Base-by-base conservation (phyloP, 2,329 filamentous ascomycete species). In the Fusarium secorum region DNA sequence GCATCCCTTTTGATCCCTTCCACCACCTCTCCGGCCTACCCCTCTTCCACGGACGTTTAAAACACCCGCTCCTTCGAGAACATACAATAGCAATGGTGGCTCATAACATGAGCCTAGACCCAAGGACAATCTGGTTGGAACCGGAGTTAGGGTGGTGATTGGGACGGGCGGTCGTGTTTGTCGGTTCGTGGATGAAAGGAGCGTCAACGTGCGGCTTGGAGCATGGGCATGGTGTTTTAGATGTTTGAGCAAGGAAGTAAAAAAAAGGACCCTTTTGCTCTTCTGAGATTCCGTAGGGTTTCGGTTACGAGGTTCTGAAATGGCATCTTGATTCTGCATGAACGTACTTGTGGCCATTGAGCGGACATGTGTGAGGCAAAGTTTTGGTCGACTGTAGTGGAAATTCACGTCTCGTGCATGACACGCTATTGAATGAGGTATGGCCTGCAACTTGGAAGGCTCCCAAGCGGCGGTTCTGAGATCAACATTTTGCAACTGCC, bases 211-310 rank as follows among this genome's bases (percentile, higher is more conserved):
- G 67, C 53, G 75, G 77, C 72, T 67, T 75, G 78, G 77, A 79
- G 78, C 78, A 80, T 79, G 77, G 78, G 77, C 60, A 74, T 67
- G 78, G 78, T 79, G 77, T 80, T 79, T 78, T 77, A 77, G 76
- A 77, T 78, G 76, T 77, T 77, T 76, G 69, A 76, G 76, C 76
- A 77, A 78, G 75, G 74, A 72, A 67, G 64, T 67, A 56, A 67
- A 70, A 74, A 73, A 72, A 63, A 68, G 49, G 28, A 73, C 41
- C 74, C 73, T 59, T 65, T 75, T 77, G 68, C 71, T 75, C 74
- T 78, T 74, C 70, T 71, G 73, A 76, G 75, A 75, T 78, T 76
- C 76, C 73, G 74, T 75, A 74, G 70, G 77, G 75, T 76, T 76
- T 76, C 74, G 72, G 74, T 71, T 69, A 73, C 68, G 69, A 77